Conservation (phyloP, 768 basidiomycete genomes). For the Pisolithus tinctorius region DNA sequence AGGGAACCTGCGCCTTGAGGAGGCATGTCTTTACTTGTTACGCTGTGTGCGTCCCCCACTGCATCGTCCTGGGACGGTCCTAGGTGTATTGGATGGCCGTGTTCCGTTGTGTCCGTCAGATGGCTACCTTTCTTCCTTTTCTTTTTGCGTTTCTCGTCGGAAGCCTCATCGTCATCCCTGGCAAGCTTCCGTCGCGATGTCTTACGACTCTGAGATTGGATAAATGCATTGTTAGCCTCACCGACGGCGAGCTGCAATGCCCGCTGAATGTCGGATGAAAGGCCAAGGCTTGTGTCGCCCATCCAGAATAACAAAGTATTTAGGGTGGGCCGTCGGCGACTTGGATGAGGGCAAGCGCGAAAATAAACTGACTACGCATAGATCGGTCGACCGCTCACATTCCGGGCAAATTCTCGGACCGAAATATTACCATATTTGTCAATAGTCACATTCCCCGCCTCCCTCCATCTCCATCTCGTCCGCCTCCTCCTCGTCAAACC, state of each 20-base stretch:
- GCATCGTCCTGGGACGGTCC: constrained; percentile 5
- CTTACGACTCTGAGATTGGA: constrained; percentile 17
- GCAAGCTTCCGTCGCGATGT: constrained; percentile 32
- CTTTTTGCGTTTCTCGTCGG: constrained; percentile 21
- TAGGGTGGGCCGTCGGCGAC: constrained; percentile 33
- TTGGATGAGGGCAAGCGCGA: constrained; percentile 36
- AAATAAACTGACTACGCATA: neutral
- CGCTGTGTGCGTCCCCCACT: constrained; percentile 18
- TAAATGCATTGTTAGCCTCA: constrained; percentile 36
- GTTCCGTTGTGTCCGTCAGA: too few relatives aligned
- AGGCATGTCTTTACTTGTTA: constrained; percentile 26
- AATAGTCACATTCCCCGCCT: neutral
- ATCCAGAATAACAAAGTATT: constrained; percentile 19
- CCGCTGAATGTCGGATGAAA: constrained; percentile 41
- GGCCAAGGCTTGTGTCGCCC: constrained; percentile 14
- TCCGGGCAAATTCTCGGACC: constrained; percentile 4
- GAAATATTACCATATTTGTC: constrained; percentile 13
- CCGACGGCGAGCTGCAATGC: constrained; percentile 46
- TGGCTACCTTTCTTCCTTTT: constrained; percentile 22
- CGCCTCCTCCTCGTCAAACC: constrained; percentile 68
- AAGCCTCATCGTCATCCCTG: constrained; percentile 9
- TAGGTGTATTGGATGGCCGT: neutral
- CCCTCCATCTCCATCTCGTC: constrained; percentile 9
- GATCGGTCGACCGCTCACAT: too few relatives aligned
- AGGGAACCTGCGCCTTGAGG: constrained; percentile 20